These are phyloP conservation scores for Hamamelis virginiana DNA, from an alignment of 164 flowering plant species.

Conservation along the genomic window DNA sequence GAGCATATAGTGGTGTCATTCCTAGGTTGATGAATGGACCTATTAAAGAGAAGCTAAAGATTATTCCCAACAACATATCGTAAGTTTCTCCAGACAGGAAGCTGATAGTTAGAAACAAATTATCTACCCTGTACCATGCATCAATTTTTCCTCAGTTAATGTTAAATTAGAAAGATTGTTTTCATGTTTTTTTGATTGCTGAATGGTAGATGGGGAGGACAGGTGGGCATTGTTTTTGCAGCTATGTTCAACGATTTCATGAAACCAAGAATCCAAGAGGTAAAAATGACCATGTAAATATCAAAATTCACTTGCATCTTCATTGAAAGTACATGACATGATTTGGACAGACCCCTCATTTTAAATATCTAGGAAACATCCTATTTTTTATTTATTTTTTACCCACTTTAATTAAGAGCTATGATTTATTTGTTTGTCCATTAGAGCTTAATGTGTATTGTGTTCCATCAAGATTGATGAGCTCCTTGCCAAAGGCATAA, in stretches of 20 bases:
- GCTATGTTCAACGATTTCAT: constrained; percentile 25
- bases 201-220: constrained; percentile 23
- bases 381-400: not conserved
- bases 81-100: constrained; percentile 3
- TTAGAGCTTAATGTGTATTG: no score
- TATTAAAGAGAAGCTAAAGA: constrained; percentile 19
- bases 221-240: constrained; percentile 14
- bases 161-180: no score
- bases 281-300: not conserved
- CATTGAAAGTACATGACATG: no score
- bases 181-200: not conserved
- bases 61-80: constrained; percentile 22
- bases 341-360: no score
- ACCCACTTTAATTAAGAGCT: no score
- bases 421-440: no score
- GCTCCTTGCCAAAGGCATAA: constrained; percentile 25
- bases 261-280: constrained; percentile 30
- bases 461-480: constrained; percentile 20
- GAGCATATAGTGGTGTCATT: not conserved
- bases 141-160: no score
- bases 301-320: no score
- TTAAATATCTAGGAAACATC: no score
- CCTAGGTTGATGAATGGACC: constrained; percentile 22
- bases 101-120: no score
- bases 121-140: no score